Base-by-base conservation (phyloP, 352 stramenopile genomes). In the Globisporangium alternatum region DNA sequence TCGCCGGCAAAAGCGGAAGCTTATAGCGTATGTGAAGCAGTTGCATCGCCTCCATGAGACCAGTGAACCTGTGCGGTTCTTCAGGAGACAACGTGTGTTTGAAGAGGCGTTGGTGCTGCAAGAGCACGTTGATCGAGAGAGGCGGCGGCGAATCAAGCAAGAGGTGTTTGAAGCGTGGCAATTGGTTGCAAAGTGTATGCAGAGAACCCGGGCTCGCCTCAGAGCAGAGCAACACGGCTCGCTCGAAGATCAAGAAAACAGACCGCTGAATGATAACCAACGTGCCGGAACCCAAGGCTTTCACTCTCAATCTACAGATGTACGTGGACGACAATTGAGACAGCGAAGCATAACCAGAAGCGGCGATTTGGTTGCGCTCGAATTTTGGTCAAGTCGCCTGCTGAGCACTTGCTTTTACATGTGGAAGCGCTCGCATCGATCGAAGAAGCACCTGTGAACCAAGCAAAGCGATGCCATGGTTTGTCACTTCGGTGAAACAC, bases 401-500 rank as follows among this genome's bases (percentile, higher is more conserved):
- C 17, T 54, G n/a, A 37, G 25, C 7, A 45, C 39, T 19, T 66
- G 60, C 39, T 66, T 66, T 30, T 66, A 54, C 37, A 30, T 37
- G 49, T 66, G 60, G 60, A 60, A 54, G 60, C 60, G 47, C 43
- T 31, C 28, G 7, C 5, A 39, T 47, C 54, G 54, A 35, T 21
- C 7, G 22, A 35, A 35, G 21, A 55, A 33, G 30, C 9, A 13
- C 30, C 25, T 33, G 43, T 25, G 19, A 25, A 25, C 9, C 22
- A 48, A 19, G 43, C 47, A 17, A 30, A 44, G 39, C 1, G 39
- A 44, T 44, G 39, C 10, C 2, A 10, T 10, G 1, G 39, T 44
- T 10, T 44, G 13, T 10, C 13, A 19, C 13, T 19, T 8, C 33
- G 10, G 33, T 39, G 33, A 39, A 39, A 12, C 7, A 28, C 25